These are phyloP conservation scores for Logfia minima DNA, from an alignment of 129 eudicot species.

Conservation along the genomic window DNA sequence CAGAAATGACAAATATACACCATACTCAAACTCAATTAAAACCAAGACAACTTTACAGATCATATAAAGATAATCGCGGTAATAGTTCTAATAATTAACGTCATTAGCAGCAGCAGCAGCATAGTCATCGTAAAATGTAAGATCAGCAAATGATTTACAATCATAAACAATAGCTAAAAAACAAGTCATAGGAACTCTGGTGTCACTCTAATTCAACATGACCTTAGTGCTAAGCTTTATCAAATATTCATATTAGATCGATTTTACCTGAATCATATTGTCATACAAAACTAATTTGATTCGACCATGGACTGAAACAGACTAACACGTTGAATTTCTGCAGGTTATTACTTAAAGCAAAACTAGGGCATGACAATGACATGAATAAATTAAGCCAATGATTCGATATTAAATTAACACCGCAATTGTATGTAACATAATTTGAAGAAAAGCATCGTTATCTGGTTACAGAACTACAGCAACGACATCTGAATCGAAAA, in stretches of 20 bases:
- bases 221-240: no score
- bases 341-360: not conserved
- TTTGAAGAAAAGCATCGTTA: not conserved
- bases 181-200: not conserved
- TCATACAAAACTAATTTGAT: not conserved
- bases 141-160: not conserved
- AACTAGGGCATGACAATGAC: not conserved
- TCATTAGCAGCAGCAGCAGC: not conserved
- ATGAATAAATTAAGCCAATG: not conserved
- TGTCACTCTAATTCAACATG: no score
- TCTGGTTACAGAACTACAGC: slow-evolving; percentile 5
- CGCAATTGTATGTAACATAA: not conserved
- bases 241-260: not conserved
- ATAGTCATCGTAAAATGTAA: not conserved
- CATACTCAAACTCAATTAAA: not conserved
- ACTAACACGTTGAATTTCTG: not conserved
- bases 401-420: not conserved
- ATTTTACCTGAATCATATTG: not conserved
- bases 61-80: not conserved
- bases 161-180: not conserved
- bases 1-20: slow-evolving; percentile 1
- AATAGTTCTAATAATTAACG: not conserved
- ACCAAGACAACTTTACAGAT: not conserved
- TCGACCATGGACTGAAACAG: not conserved
- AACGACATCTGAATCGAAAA: slow-evolving; percentile 1